phyloP scores from a whole-genome alignment of 768 basidiomycete species.

The Suillus discolor region DNA sequence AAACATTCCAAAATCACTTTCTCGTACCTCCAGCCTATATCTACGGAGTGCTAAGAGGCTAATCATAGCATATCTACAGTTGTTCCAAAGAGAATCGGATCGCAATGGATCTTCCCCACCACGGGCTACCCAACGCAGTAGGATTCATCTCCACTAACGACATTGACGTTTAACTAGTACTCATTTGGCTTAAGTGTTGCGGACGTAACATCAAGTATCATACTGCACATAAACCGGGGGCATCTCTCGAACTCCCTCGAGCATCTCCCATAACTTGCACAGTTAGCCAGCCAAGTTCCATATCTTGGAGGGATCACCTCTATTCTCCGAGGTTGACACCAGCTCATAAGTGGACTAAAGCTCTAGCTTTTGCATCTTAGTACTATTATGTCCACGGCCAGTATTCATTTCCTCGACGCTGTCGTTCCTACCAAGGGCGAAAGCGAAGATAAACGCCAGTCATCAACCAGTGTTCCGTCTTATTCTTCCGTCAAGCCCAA shows the following conservation, averaged over 20 bases:
- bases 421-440: neutral
- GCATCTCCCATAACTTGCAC: neutral
- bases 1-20: neutral
- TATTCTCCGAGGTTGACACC: neutral
- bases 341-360: neutral
- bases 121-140: neutral
- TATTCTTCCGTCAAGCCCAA: slow-evolving; percentile 21
- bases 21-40: neutral
- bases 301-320: neutral
- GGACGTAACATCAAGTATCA: neutral
- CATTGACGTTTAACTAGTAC: neutral
- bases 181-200: neutral
- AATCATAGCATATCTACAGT: neutral
- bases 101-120: neutral
- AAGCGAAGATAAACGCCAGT: neutral
- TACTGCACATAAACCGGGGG: neutral
- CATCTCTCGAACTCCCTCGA: neutral
- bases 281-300: neutral
- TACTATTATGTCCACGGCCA: neutral
- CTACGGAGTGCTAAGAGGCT: neutral
- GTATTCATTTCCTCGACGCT: neutral
- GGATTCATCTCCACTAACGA: neutral
- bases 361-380: neutral
- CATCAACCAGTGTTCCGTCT: neutral
- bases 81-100: neutral